Conservation (phyloP, 305 asterid genomes). For the Ajuga reptans region DNA sequence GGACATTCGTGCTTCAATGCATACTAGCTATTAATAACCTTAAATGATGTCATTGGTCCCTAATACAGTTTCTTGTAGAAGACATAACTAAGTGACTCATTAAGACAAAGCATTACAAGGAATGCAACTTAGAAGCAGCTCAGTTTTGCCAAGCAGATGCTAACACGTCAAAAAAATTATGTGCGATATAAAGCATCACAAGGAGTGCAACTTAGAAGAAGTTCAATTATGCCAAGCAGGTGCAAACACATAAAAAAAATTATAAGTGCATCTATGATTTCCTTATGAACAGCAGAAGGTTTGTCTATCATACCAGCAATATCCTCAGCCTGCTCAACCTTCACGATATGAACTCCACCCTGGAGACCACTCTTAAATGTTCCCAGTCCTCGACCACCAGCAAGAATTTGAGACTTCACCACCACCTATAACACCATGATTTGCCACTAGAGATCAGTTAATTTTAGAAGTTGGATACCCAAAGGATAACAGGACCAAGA, state of each 20-base stretch:
- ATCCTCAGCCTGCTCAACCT: slow-evolving; percentile 74
- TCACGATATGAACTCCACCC: slow-evolving; percentile 92
- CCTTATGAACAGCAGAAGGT: slow-evolving; percentile 1
- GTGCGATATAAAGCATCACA: background rate
- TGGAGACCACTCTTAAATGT: slow-evolving; percentile 85
- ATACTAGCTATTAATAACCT: slow-evolving; percentile 5
- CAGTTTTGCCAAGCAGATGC: slow-evolving; percentile 8
- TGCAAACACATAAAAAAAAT: background rate
- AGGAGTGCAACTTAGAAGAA: slow-evolving; percentile 10
- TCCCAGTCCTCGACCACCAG: slow-evolving; percentile 94
- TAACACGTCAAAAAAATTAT: background rate
- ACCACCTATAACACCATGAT: slow-evolving; percentile 49
- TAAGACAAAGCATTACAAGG: background rate
- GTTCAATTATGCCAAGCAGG: slow-evolving; percentile 3
- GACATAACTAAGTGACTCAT: slow-evolving; percentile 14
- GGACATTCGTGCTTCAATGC: slow-evolving; percentile 5
- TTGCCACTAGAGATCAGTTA: slow-evolving; percentile 9
- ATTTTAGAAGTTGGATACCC: background rate
- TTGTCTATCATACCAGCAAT: slow-evolving; percentile 51
- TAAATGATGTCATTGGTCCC: background rate
- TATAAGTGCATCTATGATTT: slow-evolving; percentile 1
- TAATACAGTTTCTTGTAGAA: slow-evolving; percentile 9
- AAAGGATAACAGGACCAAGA: background rate
- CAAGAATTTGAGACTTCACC: slow-evolving; percentile 92
- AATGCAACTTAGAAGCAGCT: slow-evolving; percentile 10